phyloP scores from a whole-genome alignment of 169 alveolate species.

The Blepharisma undulans region DNA sequence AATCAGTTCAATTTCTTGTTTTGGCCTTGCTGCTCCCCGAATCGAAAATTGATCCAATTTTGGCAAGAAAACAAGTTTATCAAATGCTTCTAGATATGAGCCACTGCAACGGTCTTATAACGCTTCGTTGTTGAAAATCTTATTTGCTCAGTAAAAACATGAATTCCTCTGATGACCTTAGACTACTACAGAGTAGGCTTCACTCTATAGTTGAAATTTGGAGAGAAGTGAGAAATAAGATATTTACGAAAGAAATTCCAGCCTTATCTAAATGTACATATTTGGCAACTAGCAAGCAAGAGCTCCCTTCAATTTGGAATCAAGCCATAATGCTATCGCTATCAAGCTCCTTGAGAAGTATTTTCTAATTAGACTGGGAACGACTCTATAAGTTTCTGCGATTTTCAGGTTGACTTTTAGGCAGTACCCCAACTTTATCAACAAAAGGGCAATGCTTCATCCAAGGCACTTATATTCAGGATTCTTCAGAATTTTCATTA shows the following conservation, averaged over 20 bases:
- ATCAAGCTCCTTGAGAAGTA: not conserved
- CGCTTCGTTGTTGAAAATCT: not conserved
- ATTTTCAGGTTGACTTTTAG: constrained; percentile 24
- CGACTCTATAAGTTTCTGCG: constrained; percentile 2
- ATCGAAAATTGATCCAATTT: not conserved
- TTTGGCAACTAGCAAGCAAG: not conserved
- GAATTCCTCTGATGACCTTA: not conserved
- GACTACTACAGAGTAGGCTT: not conserved
- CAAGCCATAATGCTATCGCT: constrained; percentile 14
- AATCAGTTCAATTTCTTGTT: constrained; percentile 24
- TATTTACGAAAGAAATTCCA: not conserved
- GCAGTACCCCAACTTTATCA: constrained; percentile 16
- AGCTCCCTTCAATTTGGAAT: constrained; percentile 24
- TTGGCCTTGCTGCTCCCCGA: constrained; percentile 21
- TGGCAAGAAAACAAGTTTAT: constrained; percentile 12
- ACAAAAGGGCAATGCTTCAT: constrained; percentile 38
- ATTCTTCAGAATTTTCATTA: not conserved
- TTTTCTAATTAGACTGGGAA: constrained; percentile 34
- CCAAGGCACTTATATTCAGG: constrained; percentile 33
- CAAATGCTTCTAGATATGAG: constrained; percentile 17
- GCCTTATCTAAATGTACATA: not conserved
- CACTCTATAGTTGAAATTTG: not conserved
- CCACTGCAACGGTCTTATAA: constrained; percentile 14
- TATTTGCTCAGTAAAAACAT: not conserved
- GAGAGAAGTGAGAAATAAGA: not conserved